phyloP scores from a whole-genome alignment of 129 eudicot genomes.

The Centella asiatica region DNA sequence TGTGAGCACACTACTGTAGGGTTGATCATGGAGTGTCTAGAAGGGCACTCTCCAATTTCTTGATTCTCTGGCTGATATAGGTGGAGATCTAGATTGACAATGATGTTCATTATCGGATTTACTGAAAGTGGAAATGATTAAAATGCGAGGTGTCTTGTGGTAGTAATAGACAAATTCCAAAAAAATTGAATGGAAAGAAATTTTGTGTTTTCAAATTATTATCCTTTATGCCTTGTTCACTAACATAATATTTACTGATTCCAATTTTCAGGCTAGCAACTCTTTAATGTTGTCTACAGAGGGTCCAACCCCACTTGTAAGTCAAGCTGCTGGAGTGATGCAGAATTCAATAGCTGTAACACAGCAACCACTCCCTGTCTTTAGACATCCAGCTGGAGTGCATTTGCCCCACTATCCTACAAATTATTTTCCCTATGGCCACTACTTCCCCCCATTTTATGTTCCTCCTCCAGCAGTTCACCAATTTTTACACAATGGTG shows the following conservation, averaged over 20 bases:
- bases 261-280: conserved; percentile 55
- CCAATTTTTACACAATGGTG: conserved; percentile 70
- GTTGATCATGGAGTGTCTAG: too few relatives aligned
- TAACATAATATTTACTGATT: background rate
- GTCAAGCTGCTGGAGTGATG: conserved; percentile 76
- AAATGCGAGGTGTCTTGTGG: too few relatives aligned
- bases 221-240: background rate
- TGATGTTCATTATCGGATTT: too few relatives aligned
- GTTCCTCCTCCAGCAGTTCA: conserved; percentile 71
- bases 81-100: too few relatives aligned
- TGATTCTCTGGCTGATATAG: too few relatives aligned
- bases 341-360: conserved; percentile 66
- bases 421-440: conserved; percentile 67
- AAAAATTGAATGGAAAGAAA: too few relatives aligned
- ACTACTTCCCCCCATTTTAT: conserved; percentile 60
- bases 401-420: conserved; percentile 81
- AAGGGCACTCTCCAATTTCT: too few relatives aligned
- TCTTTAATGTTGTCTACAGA: conserved; percentile 36
- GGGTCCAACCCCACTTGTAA: conserved; percentile 62
- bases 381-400: conserved; percentile 77
- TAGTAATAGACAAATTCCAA: too few relatives aligned
- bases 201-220: too few relatives aligned
- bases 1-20: too few relatives aligned
- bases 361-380: conserved; percentile 76
- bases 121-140: too few relatives aligned